A percentile compares a stretch with the other conserved stretches of the same genome.
Evolutionary conservation across 2,329 filamentous ascomycete genomes (phyloP).

Genomic region (Cyphellophora europaea): DNA sequence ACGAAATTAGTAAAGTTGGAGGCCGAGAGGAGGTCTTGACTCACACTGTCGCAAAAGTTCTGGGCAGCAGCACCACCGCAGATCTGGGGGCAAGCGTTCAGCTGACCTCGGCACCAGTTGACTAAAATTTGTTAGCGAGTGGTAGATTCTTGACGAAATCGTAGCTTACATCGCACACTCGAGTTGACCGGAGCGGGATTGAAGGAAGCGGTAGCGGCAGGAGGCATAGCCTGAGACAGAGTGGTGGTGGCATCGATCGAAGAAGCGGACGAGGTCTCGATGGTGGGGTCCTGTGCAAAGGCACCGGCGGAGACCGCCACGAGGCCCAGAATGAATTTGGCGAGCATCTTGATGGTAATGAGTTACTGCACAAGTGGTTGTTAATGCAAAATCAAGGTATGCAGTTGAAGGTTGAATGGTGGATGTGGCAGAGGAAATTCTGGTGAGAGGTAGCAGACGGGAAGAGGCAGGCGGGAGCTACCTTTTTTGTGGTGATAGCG

Average conservation of each 20-base stretch:
- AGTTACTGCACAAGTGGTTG: neutral
- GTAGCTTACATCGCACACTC: constrained; percentile 13
- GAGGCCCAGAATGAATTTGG: constrained; percentile 12
- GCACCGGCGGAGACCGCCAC: constrained; percentile 10
- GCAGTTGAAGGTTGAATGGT: constrained; percentile 9
- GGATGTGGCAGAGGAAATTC: constrained; percentile 2
- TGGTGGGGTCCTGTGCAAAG: constrained; percentile 12
- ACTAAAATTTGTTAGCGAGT: constrained; percentile 22
- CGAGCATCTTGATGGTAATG: constrained; percentile 14
- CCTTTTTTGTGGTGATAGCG: no score
- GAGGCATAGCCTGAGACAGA: constrained; percentile 18
- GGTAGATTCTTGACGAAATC: no score
- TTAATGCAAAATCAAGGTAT: neutral
- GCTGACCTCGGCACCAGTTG: constrained; percentile 50
- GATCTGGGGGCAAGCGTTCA: constrained; percentile 50
- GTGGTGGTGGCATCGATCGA: constrained; percentile 18
- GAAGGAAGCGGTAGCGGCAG: constrained; percentile 15
- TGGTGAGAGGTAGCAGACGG: neutral
- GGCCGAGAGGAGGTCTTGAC: constrained; percentile 15
- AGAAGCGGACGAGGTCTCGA: constrained; percentile 15
- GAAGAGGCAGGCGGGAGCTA: constrained; percentile 1
- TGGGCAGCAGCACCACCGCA: constrained; percentile 41
- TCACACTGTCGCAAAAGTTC: constrained; percentile 51
- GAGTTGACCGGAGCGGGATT: constrained; percentile 10
- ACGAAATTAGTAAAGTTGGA: constrained; percentile 10